phyloP scores from a whole-genome alignment of 176 grass and related monocot species.

The Phoenix roebelenii region DNA sequence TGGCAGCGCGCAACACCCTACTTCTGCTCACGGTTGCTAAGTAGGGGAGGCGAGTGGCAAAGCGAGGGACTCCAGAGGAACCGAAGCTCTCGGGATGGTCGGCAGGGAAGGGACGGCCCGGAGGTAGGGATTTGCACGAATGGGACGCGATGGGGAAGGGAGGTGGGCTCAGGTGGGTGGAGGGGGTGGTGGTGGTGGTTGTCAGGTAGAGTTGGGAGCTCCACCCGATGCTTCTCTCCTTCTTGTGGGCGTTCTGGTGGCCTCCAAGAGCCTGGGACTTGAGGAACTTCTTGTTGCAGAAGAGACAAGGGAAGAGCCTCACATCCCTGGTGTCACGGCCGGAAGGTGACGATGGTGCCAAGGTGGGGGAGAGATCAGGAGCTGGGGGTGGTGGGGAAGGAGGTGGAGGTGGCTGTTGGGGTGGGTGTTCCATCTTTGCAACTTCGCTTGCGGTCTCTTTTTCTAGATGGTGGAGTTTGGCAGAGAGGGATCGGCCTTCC shows the following conservation, averaged over 20 bases:
- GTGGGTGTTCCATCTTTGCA: conserved; percentile 3
- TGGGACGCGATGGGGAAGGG: conserved; percentile 42
- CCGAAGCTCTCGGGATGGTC: neutral
- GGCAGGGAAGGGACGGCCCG: neutral
- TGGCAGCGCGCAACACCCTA: conserved; percentile 29
- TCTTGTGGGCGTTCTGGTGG: conserved; percentile 96
- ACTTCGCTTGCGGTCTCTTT: too few species aligned
- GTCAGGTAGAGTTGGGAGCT: conserved; percentile 67
- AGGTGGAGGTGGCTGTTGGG: conserved; percentile 2
- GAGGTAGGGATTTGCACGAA: conserved; percentile 21
- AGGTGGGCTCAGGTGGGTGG: conserved; percentile 3
- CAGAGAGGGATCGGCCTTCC: too few species aligned
- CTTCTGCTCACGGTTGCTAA: conserved; percentile 28
- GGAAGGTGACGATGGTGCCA: conserved; percentile 23
- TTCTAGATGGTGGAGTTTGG: too few species aligned
- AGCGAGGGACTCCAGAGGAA: conserved; percentile 27
- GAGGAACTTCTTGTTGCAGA: conserved; percentile 96
- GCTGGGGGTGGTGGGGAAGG: neutral
- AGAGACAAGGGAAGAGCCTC: conserved; percentile 84
- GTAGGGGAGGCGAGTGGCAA: conserved; percentile 32
- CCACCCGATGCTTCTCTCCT: conserved; percentile 75
- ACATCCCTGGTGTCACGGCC: conserved; percentile 34
- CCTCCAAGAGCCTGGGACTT: conserved; percentile 90
- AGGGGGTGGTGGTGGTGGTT: neutral
- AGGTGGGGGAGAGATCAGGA: conserved; percentile 49